These are phyloP conservation scores for Ogataea ganodermae DNA, from an alignment of 805 yeast species.

Conservation along the genomic window DNA sequence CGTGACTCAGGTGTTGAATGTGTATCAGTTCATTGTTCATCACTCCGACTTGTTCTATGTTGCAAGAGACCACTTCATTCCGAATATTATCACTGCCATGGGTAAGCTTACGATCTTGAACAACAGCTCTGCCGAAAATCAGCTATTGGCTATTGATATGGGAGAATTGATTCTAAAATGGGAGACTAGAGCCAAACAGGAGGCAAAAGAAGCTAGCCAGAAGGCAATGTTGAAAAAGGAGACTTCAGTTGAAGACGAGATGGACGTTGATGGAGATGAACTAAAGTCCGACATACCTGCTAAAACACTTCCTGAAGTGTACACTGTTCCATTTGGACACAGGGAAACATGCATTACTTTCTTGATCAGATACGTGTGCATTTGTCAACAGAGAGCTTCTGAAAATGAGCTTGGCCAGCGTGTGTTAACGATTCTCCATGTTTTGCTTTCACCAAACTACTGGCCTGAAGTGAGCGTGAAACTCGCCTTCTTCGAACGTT, in stretches of 20 bases:
- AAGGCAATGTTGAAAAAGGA: slow-evolving; percentile 3
- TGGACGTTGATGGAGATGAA: slow-evolving; percentile 4
- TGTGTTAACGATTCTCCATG: slow-evolving; percentile 76
- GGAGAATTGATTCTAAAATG: slow-evolving; percentile 84
- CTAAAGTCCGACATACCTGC: slow-evolving; percentile 10
- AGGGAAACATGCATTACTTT: slow-evolving; percentile 90
- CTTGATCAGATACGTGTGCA: slow-evolving; percentile 83
- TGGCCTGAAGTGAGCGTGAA: slow-evolving; percentile 94
- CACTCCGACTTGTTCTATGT: slow-evolving; percentile 83
- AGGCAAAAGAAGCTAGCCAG: slow-evolving; percentile 21
- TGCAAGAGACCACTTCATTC: slow-evolving; percentile 85
- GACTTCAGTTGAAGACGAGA: slow-evolving; percentile 12
- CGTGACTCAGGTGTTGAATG: slow-evolving; percentile 80
- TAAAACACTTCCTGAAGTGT: slow-evolving; percentile 41
- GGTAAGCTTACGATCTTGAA: slow-evolving; percentile 81
- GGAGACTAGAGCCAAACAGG: slow-evolving; percentile 60
- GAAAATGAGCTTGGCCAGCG: slow-evolving; percentile 81
- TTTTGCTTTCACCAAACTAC: slow-evolving; percentile 64
- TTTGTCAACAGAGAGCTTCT: slow-evolving; percentile 79
- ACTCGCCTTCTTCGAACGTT: slow-evolving; percentile 83
- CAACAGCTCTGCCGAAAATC: slow-evolving; percentile 79
- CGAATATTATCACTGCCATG: slow-evolving; percentile 89
- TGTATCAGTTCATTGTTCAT: slow-evolving; percentile 84
- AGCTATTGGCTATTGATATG: slow-evolving; percentile 81
- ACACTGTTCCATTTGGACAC: slow-evolving; percentile 70